phyloP scores from a whole-genome alignment of 2,329 filamentous ascomycete species.

The Hymenoscyphus occultus region DNA sequence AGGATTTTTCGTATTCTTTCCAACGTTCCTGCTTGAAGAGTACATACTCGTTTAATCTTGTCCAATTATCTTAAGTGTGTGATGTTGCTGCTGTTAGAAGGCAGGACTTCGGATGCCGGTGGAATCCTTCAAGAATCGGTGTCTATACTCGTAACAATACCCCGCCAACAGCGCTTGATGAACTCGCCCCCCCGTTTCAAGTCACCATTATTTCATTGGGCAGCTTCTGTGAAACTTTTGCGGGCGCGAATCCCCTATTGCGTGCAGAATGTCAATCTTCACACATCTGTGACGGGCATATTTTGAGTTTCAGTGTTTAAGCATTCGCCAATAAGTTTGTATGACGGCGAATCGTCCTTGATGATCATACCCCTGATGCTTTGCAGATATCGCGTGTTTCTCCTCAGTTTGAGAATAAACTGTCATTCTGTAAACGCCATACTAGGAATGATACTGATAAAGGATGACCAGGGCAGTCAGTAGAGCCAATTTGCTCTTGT shows the following conservation, averaged over 20 bases:
- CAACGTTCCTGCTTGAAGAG: not conserved
- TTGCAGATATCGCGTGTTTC: slow-evolving; percentile 6
- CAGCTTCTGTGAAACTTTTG: not conserved
- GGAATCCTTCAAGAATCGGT: slow-evolving; percentile 3
- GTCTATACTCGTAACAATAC: not conserved
- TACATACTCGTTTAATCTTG: not conserved
- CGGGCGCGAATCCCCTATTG: slow-evolving; percentile 2
- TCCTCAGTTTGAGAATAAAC: slow-evolving; percentile 2
- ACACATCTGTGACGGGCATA: not conserved
- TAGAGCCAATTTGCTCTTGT: not conserved
- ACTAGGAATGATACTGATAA: not conserved
- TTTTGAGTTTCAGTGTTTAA: not conserved
- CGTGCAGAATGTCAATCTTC: slow-evolving; percentile 2
- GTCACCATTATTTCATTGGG: not conserved
- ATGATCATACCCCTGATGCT: slow-evolving; percentile 3
- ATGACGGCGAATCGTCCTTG: slow-evolving; percentile 4
- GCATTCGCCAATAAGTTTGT: not conserved
- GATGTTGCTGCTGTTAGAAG: not conserved
- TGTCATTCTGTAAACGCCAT: not conserved
- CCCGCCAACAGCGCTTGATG: slow-evolving; percentile 1
- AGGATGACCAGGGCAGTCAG: not conserved
- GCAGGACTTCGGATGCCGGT: slow-evolving; percentile 4
- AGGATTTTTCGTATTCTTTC: not conserved
- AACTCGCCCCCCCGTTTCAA: not conserved
- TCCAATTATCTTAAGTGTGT: slow-evolving; percentile 2